phyloP scores from a whole-genome alignment of 257 asterid species.

The Plantago ovata region DNA sequence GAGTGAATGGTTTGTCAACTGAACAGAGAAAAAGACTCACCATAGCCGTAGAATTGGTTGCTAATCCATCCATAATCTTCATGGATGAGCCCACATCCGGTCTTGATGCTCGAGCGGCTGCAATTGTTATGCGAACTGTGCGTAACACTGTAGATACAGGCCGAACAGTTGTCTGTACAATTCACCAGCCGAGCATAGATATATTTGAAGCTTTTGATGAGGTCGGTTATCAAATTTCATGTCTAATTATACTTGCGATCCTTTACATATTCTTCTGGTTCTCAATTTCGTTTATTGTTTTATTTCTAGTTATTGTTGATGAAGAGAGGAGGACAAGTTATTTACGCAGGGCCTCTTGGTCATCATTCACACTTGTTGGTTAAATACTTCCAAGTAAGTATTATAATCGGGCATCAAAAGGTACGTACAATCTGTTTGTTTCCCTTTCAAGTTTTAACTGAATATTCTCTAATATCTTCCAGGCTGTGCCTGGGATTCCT shows the following conservation, averaged over 20 bases:
- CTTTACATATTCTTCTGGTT: neutral
- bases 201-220: slow-evolving; percentile 89
- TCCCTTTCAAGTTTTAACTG: slow-evolving; percentile 6
- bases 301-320: slow-evolving; percentile 57
- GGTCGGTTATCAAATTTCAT: slow-evolving; percentile 30
- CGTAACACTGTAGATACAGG: slow-evolving; percentile 88
- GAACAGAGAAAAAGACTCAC: slow-evolving; percentile 90
- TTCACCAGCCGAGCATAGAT: slow-evolving; percentile 87
- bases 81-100: slow-evolving; percentile 96
- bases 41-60: slow-evolving; percentile 83
- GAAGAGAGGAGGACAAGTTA: slow-evolving; percentile 91
- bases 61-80: slow-evolving; percentile 85
- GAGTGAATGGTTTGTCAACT: slow-evolving; percentile 78
- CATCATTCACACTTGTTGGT: slow-evolving; percentile 56
- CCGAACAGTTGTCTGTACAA: slow-evolving; percentile 83
- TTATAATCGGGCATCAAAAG: neutral
- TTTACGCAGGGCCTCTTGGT: slow-evolving; percentile 77
- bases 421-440: neutral
- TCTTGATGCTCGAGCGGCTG: slow-evolving; percentile 93
- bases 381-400: slow-evolving; percentile 70
- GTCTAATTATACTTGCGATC: neutral
- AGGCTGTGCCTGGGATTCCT: slow-evolving; percentile 77
- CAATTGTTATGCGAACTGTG: slow-evolving; percentile 81
- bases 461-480: slow-evolving; percentile 15
- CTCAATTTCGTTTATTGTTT: slow-evolving; percentile 4